Base-by-base conservation (phyloP, 2,329 filamentous ascomycete species). In the Aspergillus jensenii region DNA sequence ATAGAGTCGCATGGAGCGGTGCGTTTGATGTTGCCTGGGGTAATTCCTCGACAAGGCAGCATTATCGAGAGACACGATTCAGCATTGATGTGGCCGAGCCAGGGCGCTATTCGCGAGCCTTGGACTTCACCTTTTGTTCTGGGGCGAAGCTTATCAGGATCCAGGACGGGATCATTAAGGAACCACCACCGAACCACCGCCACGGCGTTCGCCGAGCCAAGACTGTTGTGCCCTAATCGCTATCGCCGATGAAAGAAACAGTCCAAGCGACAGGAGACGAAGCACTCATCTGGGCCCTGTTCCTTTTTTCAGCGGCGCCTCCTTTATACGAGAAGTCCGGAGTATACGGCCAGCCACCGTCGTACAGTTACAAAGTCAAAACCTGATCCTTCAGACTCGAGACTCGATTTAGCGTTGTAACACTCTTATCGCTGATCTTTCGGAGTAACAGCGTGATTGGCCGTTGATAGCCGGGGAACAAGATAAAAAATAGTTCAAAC, bases 81-180 rank as follows among this genome's bases (percentile, higher is more conserved):
- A 31, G 27, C 9, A 31, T 31, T 8, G 9, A 1, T 3, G 11
- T 31, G 27, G 27, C 27, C 27, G 27, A 31, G 9, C 27, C 27
- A 11, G 27, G 27, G 27, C 27, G 27, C 9, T 12, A 31, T 8
- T 31, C 27, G 27, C 8, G 27, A 31, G 27, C 9, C 9, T 11
- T 25, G 23, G 39, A 39, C 27, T 23, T 6, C 9, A 4, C 12
- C 15, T 12, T 14, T 37, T n/a, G 35, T 5, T 15, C 14, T 48
- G 39, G 40, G 37, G 23, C 33, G 41, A 47, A 59, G n/a, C 41
- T 60, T 63, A 68, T 69, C 25, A 46, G 51, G 40, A 37, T 12
- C 68, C 25, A 46, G 51, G 40, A 37, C 35, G 35, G 35, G 35
- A 11, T 31, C 27, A 11, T 31, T 11, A 31, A 31, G 27, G 27